Evolutionary conservation across 148 eudicot species (phyloP), one percentile per base, ranked within the genome.

Genomic region (Spergularia marina): DNA sequence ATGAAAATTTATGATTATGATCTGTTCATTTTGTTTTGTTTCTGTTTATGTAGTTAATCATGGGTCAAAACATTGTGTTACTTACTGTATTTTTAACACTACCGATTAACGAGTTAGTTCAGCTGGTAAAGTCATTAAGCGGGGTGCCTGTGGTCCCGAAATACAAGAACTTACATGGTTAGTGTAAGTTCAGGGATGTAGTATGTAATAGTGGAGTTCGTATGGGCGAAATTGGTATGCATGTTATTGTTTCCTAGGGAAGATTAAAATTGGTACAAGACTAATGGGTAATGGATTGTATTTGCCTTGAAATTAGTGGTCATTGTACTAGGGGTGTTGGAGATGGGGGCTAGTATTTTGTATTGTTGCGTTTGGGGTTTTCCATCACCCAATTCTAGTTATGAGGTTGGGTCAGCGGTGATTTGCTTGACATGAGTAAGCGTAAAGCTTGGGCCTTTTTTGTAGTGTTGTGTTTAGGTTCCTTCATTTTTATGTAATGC

Each of bases 241-340:
- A 16, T 65, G 67, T 79, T 13, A 51, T 34, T 8, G 36, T 72
- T 65, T 65, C 49, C 52, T 54, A 21, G 8, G 54, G 59, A 72
- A 39, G 59, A 72, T 20, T 54, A 40, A 6, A 44, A 41, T 9
- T 65, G 41, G 51, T 40, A 74, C 30, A 61, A 41, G 75, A 74
- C 78, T 60, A 67, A 51, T 61, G 57, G 49, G 70, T 73, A 17
- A 69, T 68, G 71, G 58, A 54, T 74, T 74, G 74, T 70, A 79
- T 61, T 40, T 75, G 61, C 18, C 68, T 51, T 49, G 54, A 36
- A 67, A 60, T 20, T 56, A 18, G 20, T 64, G 68, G 13, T 17
- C 20, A 21, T 21, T 18, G 30, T 59, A 20, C 16, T 18, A 25
- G 63, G 23, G 20, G 30, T 59, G 68, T 58, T 36, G 68, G 64